Conservation (phyloP, 73 alveolate genomes). For the Paramecium primaurelia region DNA sequence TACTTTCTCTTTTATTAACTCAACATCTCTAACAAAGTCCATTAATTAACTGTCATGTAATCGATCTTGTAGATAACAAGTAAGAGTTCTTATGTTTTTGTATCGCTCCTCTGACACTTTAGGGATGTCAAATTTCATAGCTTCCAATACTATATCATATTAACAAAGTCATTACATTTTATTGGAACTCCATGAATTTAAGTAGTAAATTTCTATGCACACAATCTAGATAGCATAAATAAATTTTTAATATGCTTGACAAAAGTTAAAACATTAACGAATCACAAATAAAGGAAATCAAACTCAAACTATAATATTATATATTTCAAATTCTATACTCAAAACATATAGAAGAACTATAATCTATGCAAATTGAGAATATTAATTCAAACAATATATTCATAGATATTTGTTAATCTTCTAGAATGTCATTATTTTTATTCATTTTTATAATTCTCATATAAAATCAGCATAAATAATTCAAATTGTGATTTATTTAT, state of each 20-base stretch:
- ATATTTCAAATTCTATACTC: neutral
- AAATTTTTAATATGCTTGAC: neutral
- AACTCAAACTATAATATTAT: neutral
- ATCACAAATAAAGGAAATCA: neutral
- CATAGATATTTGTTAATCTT: too few relatives aligned
- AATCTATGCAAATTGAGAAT: too few relatives aligned
- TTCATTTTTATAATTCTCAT: too few relatives aligned
- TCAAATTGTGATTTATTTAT: too few relatives aligned
- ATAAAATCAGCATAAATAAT: too few relatives aligned
- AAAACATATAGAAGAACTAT: too few relatives aligned
- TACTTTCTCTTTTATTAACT: neutral
- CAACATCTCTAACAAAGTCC: neutral
- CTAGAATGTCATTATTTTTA: too few relatives aligned
- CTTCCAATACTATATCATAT: neutral
- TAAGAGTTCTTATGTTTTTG: neutral
- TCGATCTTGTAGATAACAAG: neutral
- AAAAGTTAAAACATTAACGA: neutral
- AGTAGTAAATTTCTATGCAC: neutral
- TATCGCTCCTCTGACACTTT: neutral
- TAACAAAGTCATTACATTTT: neutral
- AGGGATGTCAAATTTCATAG: neutral
- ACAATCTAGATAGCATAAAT: neutral
- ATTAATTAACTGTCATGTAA: neutral
- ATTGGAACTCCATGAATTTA: neutral
- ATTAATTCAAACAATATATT: too few relatives aligned